A percentile compares a stretch with the other conserved stretches of the same genome.
Evolutionary conservation across 2,329 filamentous ascomycete species (phyloP).

Genomic region (Neurospora crassa): DNA sequence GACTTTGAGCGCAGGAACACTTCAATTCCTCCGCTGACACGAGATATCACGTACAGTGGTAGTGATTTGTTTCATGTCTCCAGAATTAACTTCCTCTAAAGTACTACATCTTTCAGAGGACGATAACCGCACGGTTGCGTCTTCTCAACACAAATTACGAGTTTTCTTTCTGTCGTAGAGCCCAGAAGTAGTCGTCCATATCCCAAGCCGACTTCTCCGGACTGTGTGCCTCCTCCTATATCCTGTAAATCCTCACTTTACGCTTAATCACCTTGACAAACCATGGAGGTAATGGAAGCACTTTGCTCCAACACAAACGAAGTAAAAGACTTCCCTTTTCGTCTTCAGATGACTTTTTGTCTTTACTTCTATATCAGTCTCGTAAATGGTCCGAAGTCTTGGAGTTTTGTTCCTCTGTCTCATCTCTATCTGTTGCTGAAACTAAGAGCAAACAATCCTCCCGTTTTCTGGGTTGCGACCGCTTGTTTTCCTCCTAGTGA

Average conservation of each 20-base stretch:
- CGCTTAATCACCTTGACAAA: background rate
- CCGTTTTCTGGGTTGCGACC: background rate
- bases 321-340: background rate
- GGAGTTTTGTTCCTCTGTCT: background rate
- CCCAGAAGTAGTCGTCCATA: background rate
- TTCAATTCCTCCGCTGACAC: background rate
- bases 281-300: background rate
- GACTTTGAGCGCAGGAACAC: background rate
- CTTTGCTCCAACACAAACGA: background rate
- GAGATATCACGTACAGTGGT: background rate
- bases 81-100: background rate
- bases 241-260: background rate
- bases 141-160: too few relatives aligned
- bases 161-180: background rate
- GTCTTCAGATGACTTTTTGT: background rate
- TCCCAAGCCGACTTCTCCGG: background rate
- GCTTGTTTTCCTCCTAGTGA: background rate
- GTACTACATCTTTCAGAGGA: background rate
- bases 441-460: background rate
- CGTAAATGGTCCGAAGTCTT: background rate
- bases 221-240: background rate
- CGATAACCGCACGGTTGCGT: background rate
- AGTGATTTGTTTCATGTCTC: background rate
- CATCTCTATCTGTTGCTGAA: background rate
- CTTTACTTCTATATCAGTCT: background rate